Evolutionary conservation across 371 early-diverging fungal species (phyloP).

Genomic region (Mucor saturninus): DNA sequence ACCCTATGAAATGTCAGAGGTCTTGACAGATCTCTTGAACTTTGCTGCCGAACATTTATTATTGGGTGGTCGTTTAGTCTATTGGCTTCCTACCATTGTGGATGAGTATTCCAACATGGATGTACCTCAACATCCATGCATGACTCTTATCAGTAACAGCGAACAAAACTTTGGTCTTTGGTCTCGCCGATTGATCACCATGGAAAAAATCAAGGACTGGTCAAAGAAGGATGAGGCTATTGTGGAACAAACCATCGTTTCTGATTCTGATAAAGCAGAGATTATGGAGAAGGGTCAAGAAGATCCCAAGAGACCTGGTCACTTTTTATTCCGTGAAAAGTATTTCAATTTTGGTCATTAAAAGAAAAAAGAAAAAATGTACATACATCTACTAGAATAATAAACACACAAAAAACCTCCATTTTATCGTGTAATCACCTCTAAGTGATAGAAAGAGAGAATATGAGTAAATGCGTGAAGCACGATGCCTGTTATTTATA

Average conservation of each 20-base stretch:
- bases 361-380: slow-evolving; percentile 1
- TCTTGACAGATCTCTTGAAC: slow-evolving; percentile 80
- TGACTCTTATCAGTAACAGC: slow-evolving; percentile 83
- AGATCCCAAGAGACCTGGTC: slow-evolving; percentile 47
- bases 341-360: slow-evolving; percentile 28
- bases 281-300: slow-evolving; percentile 32
- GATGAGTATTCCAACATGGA: slow-evolving; percentile 83
- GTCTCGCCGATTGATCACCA: slow-evolving; percentile 92
- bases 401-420: background rate
- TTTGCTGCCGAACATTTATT: slow-evolving; percentile 84
- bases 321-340: slow-evolving; percentile 57
- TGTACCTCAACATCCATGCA: slow-evolving; percentile 83
- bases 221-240: slow-evolving; percentile 17
- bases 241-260: slow-evolving; percentile 16
- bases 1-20: slow-evolving; percentile 93
- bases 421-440: slow-evolving; percentile 20
- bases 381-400: background rate
- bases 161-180: slow-evolving; percentile 94
- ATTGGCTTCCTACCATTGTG: slow-evolving; percentile 94
- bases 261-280: slow-evolving; percentile 22
- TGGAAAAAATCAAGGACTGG: slow-evolving; percentile 80
- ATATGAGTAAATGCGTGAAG: background rate
- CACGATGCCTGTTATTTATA: background rate
- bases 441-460: background rate
- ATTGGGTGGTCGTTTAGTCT: slow-evolving; percentile 90